These are phyloP conservation scores for Kernera saxatilis DNA, from an alignment of 345 rosid genomes.

Conservation along the genomic window DNA sequence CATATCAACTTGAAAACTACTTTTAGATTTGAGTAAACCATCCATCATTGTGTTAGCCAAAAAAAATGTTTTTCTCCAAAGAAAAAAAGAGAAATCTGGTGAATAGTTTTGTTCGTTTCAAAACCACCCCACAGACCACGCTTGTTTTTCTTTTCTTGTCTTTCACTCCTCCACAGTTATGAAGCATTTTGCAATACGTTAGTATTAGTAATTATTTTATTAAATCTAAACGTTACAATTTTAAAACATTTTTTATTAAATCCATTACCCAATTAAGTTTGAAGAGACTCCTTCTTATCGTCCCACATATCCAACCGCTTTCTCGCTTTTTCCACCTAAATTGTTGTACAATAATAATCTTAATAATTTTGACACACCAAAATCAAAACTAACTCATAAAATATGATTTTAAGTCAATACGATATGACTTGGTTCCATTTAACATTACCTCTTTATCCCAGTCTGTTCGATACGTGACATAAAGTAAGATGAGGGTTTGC, in stretches of 20 bases:
- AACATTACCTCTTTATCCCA: slow-evolving; percentile 51
- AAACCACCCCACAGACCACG: neutral
- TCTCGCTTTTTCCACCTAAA: slow-evolving; percentile 60
- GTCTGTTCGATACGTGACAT: slow-evolving; percentile 44
- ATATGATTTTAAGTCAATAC: neutral
- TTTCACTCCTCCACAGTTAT: neutral
- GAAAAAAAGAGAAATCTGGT: neutral
- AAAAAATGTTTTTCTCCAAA: neutral
- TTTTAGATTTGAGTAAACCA: neutral
- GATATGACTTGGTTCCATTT: neutral
- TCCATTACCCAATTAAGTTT: neutral
- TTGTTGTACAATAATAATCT: neutral
- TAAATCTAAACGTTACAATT: neutral
- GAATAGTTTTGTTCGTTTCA: neutral
- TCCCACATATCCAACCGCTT: slow-evolving; percentile 59
- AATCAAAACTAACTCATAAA: neutral
- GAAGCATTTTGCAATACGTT: neutral
- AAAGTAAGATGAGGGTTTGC: slow-evolving; percentile 50
- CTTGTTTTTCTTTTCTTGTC: neutral
- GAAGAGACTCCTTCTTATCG: slow-evolving; percentile 33
- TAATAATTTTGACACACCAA: neutral
- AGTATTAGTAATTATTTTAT: neutral
- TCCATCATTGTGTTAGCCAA: neutral
- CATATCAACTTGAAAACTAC: neutral
- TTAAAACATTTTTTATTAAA: too few species aligned